These are phyloP conservation scores for Fusarium virguliforme DNA, from an alignment of 2,329 filamentous ascomycete genomes.

Conservation along the genomic window DNA sequence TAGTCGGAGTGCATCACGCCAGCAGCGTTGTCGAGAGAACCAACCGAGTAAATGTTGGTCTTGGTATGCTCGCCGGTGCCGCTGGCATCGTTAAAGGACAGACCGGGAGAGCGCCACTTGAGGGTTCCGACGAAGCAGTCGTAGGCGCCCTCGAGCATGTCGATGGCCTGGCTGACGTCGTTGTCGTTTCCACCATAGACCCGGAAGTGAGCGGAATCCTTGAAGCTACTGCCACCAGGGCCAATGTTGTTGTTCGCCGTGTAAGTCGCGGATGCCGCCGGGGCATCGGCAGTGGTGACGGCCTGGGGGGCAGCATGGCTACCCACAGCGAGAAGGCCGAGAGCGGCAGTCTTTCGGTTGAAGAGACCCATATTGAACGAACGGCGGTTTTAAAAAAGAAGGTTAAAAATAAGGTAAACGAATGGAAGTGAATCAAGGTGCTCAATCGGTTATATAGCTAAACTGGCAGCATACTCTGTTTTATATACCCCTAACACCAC, in stretches of 20 bases:
- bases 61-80: conserved; percentile 62
- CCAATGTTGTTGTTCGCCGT: conserved; percentile 54
- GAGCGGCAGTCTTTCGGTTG: conserved; percentile 23
- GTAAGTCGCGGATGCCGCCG: conserved; percentile 44
- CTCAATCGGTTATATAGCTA: neutral
- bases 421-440: conserved; percentile 13
- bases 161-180: conserved; percentile 52
- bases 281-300: conserved; percentile 25
- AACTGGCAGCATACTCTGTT: neutral
- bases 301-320: conserved; percentile 41
- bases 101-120: conserved; percentile 59
- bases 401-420: neutral
- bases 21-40: conserved; percentile 57
- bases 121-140: conserved; percentile 59
- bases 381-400: neutral
- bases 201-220: conserved; percentile 60
- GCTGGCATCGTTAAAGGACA: conserved; percentile 55
- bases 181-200: conserved; percentile 52
- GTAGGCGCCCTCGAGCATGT: conserved; percentile 64
- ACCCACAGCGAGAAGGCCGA: conserved; percentile 37
- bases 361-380: conserved; percentile 37
- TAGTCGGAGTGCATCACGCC: conserved; percentile 62
- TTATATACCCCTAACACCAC: conserved; percentile 16
- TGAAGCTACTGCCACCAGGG: conserved; percentile 53
- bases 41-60: conserved; percentile 63